Evolutionary conservation across 2,329 filamentous ascomycete genomes (phyloP), one percentile per base, ranked within the genome.

Genomic region (Nothopassalora personata): DNA sequence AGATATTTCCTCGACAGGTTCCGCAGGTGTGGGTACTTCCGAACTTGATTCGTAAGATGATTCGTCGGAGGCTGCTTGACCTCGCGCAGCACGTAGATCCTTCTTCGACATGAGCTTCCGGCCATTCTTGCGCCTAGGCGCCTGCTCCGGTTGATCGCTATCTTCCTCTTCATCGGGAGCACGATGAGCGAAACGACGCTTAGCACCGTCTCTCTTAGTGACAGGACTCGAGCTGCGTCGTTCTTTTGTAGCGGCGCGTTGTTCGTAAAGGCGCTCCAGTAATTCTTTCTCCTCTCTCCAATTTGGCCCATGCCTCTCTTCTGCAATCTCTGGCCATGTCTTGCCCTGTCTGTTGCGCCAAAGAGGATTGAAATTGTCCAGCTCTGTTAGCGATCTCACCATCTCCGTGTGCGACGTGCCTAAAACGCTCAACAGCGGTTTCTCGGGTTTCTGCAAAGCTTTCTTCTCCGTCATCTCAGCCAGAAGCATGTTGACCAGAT

Each of bases 371-470:
- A 97, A 97, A 28, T 81, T 80, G 47, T 74, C 72, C 48, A 73
- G 61, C 54, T 69, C 67, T 3, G 71, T 72, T 5, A 74, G 65
- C 13, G 67, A 67, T 58, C 88, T 84, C 48, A 99, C 85, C 58
- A 97, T 90, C 65, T 90, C 89, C 53, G 94, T 82, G 67, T 96
- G 94, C 4, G 84, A 85, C 66, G 93, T 88, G 15, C 94, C 93
- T 64, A 99, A 97, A 1, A 94, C 92, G 59, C 92, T 91, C 39
- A 97, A 83, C 80, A 99, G 95, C 1, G 94, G 94, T 0, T 93
- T 97, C 54, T 92, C 88, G 68, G 89, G 87, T 58, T 94, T 91
- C 46, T 81, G 76, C 59, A 83, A 79, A 31, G 81, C 80, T 59
- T 78, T 77, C 51, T 50, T 91, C 74, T 11, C 89, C 84, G 6